Evolutionary conservation across 345 rosid species (phyloP).

Genomic region (Angophora floribunda): DNA sequence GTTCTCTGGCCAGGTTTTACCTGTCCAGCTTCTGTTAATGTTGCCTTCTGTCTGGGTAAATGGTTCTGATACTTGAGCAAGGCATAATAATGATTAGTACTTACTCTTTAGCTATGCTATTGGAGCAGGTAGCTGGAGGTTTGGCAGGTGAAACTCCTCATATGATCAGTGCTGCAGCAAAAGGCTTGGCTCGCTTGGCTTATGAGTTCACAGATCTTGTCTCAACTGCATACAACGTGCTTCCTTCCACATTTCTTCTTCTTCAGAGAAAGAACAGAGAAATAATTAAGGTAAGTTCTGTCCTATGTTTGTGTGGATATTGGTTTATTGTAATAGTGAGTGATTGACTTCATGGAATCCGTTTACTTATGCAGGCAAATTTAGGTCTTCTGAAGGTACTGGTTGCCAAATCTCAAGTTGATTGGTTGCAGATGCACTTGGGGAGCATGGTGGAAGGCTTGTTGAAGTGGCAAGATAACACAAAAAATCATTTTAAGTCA

Average conservation of each 20-base stretch:
- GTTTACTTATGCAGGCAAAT: constrained; percentile 65
- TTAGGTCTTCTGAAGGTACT: constrained; percentile 83
- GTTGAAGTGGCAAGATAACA: constrained; percentile 77
- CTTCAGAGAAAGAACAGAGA: constrained; percentile 82
- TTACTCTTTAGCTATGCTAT: background rate
- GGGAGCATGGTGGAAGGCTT: constrained; percentile 74
- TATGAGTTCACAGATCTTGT: constrained; percentile 92
- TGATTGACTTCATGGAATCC: constrained; percentile 2
- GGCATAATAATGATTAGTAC: background rate
- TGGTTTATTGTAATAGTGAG: background rate
- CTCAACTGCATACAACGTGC: constrained; percentile 63
- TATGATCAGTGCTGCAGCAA: constrained; percentile 95
- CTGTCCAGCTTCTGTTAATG: background rate
- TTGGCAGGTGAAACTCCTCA: constrained; percentile 92
- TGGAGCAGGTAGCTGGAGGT: constrained; percentile 81
- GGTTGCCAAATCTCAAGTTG: constrained; percentile 85
- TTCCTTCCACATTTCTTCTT: constrained; percentile 88
- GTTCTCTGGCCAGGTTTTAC: background rate
- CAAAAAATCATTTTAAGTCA: constrained; percentile 80
- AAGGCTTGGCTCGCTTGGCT: constrained; percentile 89
- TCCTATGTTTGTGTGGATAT: background rate
- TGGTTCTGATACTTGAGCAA: background rate
- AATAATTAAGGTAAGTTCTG: constrained; percentile 59
- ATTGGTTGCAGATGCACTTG: constrained; percentile 67
- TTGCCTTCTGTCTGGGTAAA: background rate